Percentiles rank a stretch among this genome's conserved stretches.
Conservation (phyloP, 73 alveolate species). For the Blepharisma japonicum region DNA sequence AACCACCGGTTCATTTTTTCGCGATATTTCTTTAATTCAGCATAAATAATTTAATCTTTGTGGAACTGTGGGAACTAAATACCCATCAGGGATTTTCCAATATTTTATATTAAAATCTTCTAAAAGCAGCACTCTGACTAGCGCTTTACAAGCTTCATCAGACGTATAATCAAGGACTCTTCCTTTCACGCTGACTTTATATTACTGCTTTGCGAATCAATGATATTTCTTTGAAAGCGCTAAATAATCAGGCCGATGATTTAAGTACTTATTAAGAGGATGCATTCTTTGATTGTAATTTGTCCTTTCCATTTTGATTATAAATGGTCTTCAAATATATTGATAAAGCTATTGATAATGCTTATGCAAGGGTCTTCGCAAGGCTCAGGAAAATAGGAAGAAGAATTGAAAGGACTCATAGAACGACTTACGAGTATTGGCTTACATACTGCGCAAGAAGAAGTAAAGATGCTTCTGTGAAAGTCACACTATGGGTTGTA, state of each 20-base stretch:
- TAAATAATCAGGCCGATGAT: background rate
- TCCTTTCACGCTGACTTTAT: background rate
- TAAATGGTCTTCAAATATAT: too few relatives aligned
- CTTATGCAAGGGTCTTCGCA: too few relatives aligned
- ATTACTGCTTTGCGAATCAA: background rate
- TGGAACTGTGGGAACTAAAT: slow-evolving; percentile 30
- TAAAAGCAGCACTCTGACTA: background rate
- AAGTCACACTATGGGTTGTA: too few relatives aligned
- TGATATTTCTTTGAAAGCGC: slow-evolving; percentile 3
- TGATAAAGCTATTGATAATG: too few relatives aligned
- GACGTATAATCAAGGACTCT: background rate
- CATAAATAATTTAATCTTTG: slow-evolving; percentile 18
- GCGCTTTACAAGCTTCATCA: background rate
- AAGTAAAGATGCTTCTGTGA: too few relatives aligned
- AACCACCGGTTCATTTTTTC: background rate
- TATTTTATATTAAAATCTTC: slow-evolving; percentile 18
- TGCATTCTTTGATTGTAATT: background rate
- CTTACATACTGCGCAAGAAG: too few relatives aligned
- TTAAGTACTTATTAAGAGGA: background rate
- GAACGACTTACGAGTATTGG: too few relatives aligned
- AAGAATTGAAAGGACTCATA: too few relatives aligned
- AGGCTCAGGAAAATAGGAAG: too few relatives aligned
- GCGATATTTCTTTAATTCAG: slow-evolving; percentile 22
- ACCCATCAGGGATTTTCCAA: slow-evolving; percentile 26
- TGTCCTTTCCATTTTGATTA: background rate